phyloP scores from a whole-genome alignment of 331 rosid species.

The Acacia concinna region DNA sequence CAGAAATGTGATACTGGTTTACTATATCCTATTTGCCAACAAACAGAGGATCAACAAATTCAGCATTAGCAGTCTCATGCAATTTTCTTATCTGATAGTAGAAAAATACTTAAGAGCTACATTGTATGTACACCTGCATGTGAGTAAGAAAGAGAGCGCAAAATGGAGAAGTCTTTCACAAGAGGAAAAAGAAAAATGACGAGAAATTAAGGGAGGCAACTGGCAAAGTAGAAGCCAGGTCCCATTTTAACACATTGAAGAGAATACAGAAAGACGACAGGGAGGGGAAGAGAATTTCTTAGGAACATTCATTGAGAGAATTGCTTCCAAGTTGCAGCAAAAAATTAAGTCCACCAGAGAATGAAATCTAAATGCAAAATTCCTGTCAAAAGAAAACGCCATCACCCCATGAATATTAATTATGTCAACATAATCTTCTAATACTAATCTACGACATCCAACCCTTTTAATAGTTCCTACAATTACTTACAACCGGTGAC shows the following conservation, averaged over 20 bases:
- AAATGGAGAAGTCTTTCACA: neutral
- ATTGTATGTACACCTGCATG: neutral
- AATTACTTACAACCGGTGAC: neutral
- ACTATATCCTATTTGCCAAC: neutral
- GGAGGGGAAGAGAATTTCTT: neutral
- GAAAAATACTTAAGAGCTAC: neutral
- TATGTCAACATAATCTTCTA: conserved; percentile 16
- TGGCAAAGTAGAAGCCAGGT: neutral
- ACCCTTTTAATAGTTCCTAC: conserved; percentile 1
- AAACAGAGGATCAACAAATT: neutral
- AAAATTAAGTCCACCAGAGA: neutral
- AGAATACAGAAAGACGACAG: conserved; percentile 11
- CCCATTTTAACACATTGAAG: conserved; percentile 4
- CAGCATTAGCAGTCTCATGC: neutral
- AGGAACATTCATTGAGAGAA: neutral
- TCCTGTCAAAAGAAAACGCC: neutral
- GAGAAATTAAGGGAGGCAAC: neutral
- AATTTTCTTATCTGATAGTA: neutral
- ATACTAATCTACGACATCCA: neutral
- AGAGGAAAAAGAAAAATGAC: neutral
- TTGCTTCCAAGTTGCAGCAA: neutral
- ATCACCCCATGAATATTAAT: neutral
- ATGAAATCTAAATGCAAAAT: neutral
- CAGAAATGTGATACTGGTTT: neutral
- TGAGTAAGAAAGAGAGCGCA: neutral